These are phyloP conservation scores for Gossypium schwendimanii DNA, from an alignment of 441 rosid species.

Conservation along the genomic window DNA sequence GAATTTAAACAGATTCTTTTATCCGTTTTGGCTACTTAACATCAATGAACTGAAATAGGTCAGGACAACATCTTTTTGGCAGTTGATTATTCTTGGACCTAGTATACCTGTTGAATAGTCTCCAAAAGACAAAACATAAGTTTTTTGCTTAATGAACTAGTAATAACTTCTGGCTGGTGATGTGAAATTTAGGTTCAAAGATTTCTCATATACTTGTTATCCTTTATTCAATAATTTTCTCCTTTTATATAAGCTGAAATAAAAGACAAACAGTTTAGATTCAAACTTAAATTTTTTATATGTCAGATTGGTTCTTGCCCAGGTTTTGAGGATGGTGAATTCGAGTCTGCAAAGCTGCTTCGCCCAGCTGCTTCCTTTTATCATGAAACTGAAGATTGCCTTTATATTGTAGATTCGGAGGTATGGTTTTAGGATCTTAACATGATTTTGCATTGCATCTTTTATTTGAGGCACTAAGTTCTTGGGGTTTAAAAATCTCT, in stretches of 20 bases:
- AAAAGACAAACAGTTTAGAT: constrained; percentile 20
- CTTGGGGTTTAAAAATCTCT: not conserved
- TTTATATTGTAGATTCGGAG: constrained; percentile 88
- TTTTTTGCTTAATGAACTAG: not conserved
- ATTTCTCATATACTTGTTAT: not conserved
- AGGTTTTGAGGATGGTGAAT: constrained; percentile 97
- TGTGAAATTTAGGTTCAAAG: not conserved
- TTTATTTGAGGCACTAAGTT: not conserved
- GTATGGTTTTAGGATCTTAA: constrained; percentile 29
- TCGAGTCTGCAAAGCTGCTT: constrained; percentile 74
- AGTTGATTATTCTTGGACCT: not conserved
- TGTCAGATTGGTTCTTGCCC: constrained; percentile 94
- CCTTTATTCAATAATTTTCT: not conserved
- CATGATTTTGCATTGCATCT: not conserved
- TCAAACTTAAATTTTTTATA: constrained; percentile 30
- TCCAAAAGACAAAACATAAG: not conserved
- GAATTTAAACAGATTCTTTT: not conserved
- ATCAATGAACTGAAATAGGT: not conserved
- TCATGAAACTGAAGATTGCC: constrained; percentile 62
- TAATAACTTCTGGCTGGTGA: not conserved
- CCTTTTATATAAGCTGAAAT: not conserved
- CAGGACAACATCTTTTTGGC: not conserved
- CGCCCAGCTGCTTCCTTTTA: constrained; percentile 78
- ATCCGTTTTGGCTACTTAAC: not conserved
- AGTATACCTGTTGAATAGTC: not conserved